These are phyloP conservation scores for Septoria linicola DNA, from an alignment of 2,329 filamentous ascomycete species.

Conservation along the genomic window DNA sequence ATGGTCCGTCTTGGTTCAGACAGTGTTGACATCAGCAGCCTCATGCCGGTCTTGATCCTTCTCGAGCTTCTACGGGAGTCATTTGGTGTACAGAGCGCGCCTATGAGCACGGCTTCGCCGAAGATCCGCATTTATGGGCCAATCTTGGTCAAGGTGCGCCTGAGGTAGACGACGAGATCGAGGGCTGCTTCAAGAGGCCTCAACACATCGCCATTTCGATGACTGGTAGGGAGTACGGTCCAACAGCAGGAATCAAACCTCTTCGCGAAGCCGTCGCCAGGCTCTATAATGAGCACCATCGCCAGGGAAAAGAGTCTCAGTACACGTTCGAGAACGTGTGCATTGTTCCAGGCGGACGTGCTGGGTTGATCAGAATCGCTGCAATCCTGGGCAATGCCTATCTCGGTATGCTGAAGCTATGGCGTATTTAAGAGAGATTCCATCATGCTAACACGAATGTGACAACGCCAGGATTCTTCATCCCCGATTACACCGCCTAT, in stretches of 20 bases:
- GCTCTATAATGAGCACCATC: slow-evolving; percentile 90
- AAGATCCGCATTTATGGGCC: slow-evolving; percentile 80
- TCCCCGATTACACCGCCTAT: slow-evolving; percentile 81
- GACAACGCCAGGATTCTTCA: slow-evolving; percentile 62
- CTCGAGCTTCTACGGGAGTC: slow-evolving; percentile 85
- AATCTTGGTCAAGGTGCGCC: slow-evolving; percentile 93
- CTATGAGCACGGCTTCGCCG: slow-evolving; percentile 79
- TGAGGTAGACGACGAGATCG: slow-evolving; percentile 83
- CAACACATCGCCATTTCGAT: slow-evolving; percentile 74
- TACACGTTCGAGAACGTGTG: slow-evolving; percentile 98
- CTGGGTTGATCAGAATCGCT: slow-evolving; percentile 90
- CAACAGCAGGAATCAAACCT: slow-evolving; percentile 90
- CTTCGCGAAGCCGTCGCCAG: slow-evolving; percentile 84
- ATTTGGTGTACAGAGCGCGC: slow-evolving; percentile 91
- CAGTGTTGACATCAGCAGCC: slow-evolving; percentile 43
- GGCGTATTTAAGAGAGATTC: too few species aligned
- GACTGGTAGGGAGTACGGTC: slow-evolving; percentile 81
- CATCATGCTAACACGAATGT: background rate
- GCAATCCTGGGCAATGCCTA: slow-evolving; percentile 83
- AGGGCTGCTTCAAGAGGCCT: slow-evolving; percentile 82
- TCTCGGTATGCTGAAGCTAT: slow-evolving; percentile 67
- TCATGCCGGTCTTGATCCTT: slow-evolving; percentile 86
- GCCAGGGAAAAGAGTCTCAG: slow-evolving; percentile 79
- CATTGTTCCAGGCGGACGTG: slow-evolving; percentile 90
- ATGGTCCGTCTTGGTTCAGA: background rate